Evolutionary conservation across 169 alveolate species (phyloP).

Genomic region (Plasmodium ovale): DNA sequence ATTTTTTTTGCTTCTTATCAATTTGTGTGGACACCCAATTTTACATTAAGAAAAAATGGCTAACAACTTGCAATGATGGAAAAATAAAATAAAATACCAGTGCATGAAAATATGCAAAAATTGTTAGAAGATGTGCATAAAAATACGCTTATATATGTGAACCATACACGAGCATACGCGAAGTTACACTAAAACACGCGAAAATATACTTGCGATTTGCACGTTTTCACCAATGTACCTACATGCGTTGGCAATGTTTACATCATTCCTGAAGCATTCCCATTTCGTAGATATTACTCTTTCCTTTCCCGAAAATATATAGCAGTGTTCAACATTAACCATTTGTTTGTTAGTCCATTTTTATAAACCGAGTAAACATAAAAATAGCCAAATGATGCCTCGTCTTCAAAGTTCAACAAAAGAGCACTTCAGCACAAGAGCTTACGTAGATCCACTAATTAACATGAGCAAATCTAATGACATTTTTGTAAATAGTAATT

Average conservation of each 20-base stretch:
- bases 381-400: conserved; percentile 9
- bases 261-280: background rate
- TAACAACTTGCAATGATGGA: too few species aligned
- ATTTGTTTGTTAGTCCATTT: conserved; percentile 1
- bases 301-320: background rate
- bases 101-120: too few species aligned
- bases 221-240: conserved; percentile 1
- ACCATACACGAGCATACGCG: too few species aligned
- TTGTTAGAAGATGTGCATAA: too few species aligned
- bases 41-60: background rate
- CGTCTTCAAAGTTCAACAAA: conserved; percentile 21
- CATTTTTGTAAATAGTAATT: conserved; percentile 44
- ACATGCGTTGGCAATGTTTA: background rate
- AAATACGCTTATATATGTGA: too few species aligned
- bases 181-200: too few species aligned
- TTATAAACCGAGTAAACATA: background rate
- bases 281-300: background rate
- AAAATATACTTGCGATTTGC: background rate
- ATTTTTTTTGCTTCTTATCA: too few species aligned
- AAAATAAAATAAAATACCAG: too few species aligned
- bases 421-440: background rate
- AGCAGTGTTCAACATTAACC: background rate
- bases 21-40: background rate
- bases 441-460: conserved; percentile 1
- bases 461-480: conserved; percentile 39